Percentiles rank a stretch among this genome's conserved stretches.
phyloP scores from a whole-genome alignment of 2,329 filamentous ascomycete species.

The Penicillium sp. region DNA sequence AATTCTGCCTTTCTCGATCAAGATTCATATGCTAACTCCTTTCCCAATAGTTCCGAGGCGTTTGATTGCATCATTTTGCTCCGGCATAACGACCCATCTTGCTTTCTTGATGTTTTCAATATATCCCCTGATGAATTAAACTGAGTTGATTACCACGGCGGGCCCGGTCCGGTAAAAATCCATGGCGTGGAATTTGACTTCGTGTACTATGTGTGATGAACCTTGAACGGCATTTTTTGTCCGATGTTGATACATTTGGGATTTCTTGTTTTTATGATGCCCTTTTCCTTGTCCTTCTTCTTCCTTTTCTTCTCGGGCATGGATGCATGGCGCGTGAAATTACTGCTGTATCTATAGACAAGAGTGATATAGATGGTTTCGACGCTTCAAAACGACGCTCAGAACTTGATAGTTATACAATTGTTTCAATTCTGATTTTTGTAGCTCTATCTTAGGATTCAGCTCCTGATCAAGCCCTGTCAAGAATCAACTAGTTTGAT shows the following conservation, averaged over 20 bases:
- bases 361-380: slow-evolving; percentile 10
- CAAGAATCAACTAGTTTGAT: slow-evolving; percentile 17
- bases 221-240: slow-evolving; percentile 3
- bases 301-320: not conserved
- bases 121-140: slow-evolving; percentile 19
- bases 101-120: slow-evolving; percentile 16
- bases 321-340: slow-evolving; percentile 7
- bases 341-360: slow-evolving; percentile 14
- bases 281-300: slow-evolving; percentile 2
- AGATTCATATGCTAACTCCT: slow-evolving; percentile 25
- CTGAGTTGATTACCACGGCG: slow-evolving; percentile 27
- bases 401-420: not conserved
- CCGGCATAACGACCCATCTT: slow-evolving; percentile 13
- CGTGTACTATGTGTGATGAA: slow-evolving; percentile 28
- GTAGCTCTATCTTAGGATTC: not conserved
- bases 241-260: slow-evolving; percentile 12
- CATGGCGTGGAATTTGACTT: slow-evolving; percentile 5
- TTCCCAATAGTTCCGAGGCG: slow-evolving; percentile 50
- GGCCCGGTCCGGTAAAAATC: slow-evolving; percentile 27
- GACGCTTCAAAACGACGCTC: not conserved
- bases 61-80: slow-evolving; percentile 31
- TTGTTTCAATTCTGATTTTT: not conserved
- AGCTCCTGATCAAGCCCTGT: not conserved
- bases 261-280: slow-evolving; percentile 4
- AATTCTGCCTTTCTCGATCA: slow-evolving; percentile 41